Conservation (phyloP, 2,329 filamentous ascomycete genomes). For the Penicillium sp. region DNA sequence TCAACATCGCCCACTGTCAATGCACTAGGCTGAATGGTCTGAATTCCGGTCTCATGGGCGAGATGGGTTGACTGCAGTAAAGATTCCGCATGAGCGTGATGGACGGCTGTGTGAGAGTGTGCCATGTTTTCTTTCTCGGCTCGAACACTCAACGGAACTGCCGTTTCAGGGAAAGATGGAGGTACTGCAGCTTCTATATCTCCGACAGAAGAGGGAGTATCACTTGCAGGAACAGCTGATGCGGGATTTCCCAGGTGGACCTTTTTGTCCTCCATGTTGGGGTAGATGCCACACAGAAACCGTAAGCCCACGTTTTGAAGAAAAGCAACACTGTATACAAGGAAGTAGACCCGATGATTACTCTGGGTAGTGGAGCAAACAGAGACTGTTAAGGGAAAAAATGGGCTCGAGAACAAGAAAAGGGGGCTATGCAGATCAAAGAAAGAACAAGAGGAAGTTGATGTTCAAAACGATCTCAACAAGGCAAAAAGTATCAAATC, state of each 20-base stretch:
- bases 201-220: slow-evolving; percentile 44
- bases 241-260: not conserved
- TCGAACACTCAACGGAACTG: slow-evolving; percentile 38
- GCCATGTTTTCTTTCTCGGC: slow-evolving; percentile 30
- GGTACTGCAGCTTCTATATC: slow-evolving; percentile 40
- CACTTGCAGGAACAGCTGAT: not conserved
- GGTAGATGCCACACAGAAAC: not conserved
- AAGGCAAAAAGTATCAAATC: not conserved
- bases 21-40: slow-evolving; percentile 41
- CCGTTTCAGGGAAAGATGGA: slow-evolving; percentile 29
- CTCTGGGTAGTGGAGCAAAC: not conserved
- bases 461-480: not conserved
- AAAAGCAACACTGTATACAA: not conserved
- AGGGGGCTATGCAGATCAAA: not conserved
- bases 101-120: slow-evolving; percentile 23
- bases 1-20: slow-evolving; percentile 31
- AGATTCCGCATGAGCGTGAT: slow-evolving; percentile 23
- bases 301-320: not conserved
- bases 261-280: slow-evolving; percentile 7
- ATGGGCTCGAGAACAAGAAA: not conserved
- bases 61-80: slow-evolving; percentile 30
- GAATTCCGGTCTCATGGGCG: slow-evolving; percentile 25
- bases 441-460: not conserved
- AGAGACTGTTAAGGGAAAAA: not conserved
- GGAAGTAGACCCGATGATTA: not conserved